Percentiles rank a stretch among this genome's conserved stretches.
phyloP scores from a whole-genome alignment of 192 early-diverging fungal species.

The Allomyces macrogynus region DNA sequence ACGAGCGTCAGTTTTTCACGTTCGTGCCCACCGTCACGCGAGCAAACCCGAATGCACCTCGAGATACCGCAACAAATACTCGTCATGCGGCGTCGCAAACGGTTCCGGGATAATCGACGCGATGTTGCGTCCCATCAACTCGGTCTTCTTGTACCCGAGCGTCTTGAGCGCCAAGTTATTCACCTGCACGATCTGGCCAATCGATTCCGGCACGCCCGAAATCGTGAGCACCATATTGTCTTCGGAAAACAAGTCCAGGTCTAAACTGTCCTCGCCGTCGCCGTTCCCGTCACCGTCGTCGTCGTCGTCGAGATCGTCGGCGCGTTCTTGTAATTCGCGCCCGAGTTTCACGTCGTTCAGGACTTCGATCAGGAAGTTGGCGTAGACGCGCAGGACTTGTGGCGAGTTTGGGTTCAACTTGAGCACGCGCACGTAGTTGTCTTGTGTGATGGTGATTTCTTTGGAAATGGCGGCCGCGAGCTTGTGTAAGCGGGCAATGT shows the following conservation, averaged over 20 bases:
- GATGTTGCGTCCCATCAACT: background rate
- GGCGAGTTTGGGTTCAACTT: background rate
- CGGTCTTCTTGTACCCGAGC: background rate
- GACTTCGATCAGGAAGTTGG: background rate
- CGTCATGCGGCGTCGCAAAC: background rate
- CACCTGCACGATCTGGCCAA: background rate
- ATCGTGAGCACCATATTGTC: background rate
- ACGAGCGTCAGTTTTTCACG: no score
- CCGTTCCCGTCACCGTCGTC: background rate
- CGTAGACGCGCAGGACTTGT: background rate
- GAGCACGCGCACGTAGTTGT: background rate
- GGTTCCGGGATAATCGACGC: background rate
- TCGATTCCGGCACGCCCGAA: background rate
- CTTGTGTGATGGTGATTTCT: background rate
- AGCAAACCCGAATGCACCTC: background rate
- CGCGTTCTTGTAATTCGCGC: background rate
- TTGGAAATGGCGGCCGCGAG: background rate
- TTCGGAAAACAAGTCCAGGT: background rate
- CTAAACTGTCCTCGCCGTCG: background rate
- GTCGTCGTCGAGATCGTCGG: background rate
- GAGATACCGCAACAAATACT: background rate
- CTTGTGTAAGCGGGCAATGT: background rate
- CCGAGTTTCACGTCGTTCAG: background rate
- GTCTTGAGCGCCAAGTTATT: background rate
- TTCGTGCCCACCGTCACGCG: no score